phyloP scores from a whole-genome alignment of 2,329 filamentous ascomycete genomes.

The Colletotrichum orbiculare region DNA sequence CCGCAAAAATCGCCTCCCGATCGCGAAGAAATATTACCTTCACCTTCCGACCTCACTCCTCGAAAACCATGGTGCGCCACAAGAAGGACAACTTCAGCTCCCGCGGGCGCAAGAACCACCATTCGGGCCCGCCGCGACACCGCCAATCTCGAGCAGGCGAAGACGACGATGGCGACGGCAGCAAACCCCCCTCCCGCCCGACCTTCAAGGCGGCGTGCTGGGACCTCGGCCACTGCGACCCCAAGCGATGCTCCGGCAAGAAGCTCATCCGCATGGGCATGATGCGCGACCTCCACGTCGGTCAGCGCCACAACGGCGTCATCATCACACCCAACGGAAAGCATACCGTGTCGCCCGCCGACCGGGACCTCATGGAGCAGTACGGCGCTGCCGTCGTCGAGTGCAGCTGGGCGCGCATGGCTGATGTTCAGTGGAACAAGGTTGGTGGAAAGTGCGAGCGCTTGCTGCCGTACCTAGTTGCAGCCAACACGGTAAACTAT shows the following conservation, averaged over 20 bases:
- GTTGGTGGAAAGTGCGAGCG: slow-evolving; percentile 96
- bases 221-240: slow-evolving; percentile 98
- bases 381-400: slow-evolving; percentile 96
- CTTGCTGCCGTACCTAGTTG: slow-evolving; percentile 91
- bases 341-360: slow-evolving; percentile 83
- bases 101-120: slow-evolving; percentile 77
- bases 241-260: slow-evolving; percentile 96
- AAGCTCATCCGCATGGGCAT: slow-evolving; percentile 90
- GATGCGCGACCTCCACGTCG: slow-evolving; percentile 92
- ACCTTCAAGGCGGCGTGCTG: slow-evolving; percentile 94
- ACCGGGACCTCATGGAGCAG: slow-evolving; percentile 83
- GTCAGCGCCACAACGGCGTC: slow-evolving; percentile 91
- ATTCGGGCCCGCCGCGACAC: slow-evolving; percentile 64
- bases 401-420: slow-evolving; percentile 93
- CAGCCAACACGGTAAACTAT: slow-evolving; percentile 97
- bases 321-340: slow-evolving; percentile 97
- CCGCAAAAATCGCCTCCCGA: not conserved
- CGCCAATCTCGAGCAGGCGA: slow-evolving; percentile 58
- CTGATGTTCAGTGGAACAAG: slow-evolving; percentile 89
- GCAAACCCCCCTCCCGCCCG: slow-evolving; percentile 50
- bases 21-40: not conserved
- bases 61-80: slow-evolving; percentile 83
- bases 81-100: slow-evolving; percentile 86
- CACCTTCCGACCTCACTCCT: not conserved
- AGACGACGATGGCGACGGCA: slow-evolving; percentile 43